phyloP scores from a whole-genome alignment of 768 basidiomycete genomes.

The Boletus reticuloceps region DNA sequence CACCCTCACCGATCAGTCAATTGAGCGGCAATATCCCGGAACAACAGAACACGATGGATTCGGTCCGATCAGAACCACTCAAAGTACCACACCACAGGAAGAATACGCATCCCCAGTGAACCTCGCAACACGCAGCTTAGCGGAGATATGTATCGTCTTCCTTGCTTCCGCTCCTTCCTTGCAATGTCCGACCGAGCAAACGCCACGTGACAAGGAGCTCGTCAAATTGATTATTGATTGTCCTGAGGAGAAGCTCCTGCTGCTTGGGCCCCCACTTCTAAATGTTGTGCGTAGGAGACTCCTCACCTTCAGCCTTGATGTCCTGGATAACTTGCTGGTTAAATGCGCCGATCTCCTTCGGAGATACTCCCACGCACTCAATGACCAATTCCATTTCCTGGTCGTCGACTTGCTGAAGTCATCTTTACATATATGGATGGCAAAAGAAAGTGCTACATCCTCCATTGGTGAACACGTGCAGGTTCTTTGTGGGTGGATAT shows the following conservation, averaged over 20 bases:
- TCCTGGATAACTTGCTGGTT: conserved; percentile 53
- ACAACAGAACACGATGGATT: conserved; percentile 56
- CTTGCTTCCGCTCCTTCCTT: conserved; percentile 62
- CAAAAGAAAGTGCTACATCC: conserved; percentile 24
- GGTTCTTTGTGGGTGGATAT: conserved; percentile 54
- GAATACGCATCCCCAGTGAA: conserved; percentile 28
- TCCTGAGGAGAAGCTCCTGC: conserved; percentile 53
- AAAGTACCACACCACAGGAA: conserved; percentile 29
- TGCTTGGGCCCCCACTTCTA: conserved; percentile 57
- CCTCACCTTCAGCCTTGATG: conserved; percentile 49
- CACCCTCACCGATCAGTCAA: conserved; percentile 24
- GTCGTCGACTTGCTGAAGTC: conserved; percentile 61
- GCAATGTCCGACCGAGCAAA: conserved; percentile 55
- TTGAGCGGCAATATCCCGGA: conserved; percentile 22
- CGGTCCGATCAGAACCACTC: conserved; percentile 45
- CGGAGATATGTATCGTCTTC: conserved; percentile 56
- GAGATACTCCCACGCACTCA: conserved; percentile 53
- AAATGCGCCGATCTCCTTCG: conserved; percentile 51
- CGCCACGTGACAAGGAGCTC: conserved; percentile 61
- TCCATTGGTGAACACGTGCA: conserved; percentile 46
- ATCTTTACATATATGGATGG: conserved; percentile 60
- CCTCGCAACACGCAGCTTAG: conserved; percentile 34
- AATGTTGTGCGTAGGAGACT: conserved; percentile 51
- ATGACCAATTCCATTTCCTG: conserved; percentile 51
- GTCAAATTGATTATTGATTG: conserved; percentile 50